These are phyloP conservation scores for Neurospora sp. DNA, from an alignment of 495 filamentous ascomycete species.

Conservation along the genomic window DNA sequence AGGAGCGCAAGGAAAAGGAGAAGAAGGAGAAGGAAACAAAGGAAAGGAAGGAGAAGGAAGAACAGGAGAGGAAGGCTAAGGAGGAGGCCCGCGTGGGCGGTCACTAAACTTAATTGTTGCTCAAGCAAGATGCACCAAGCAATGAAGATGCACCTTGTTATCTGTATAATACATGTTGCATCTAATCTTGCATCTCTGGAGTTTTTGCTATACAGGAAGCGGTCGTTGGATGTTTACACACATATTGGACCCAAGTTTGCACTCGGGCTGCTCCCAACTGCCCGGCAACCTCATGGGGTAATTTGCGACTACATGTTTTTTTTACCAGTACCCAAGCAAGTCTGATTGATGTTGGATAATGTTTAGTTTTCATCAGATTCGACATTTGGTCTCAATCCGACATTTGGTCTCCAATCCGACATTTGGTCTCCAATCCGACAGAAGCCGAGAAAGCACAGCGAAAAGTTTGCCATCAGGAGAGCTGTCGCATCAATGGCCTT, in stretches of 20 bases:
- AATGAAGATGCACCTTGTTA: background rate
- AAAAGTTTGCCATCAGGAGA: background rate
- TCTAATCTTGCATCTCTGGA: background rate
- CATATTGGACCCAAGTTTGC: background rate
- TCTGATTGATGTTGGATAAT: background rate
- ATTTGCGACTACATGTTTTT: background rate
- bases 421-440: background rate
- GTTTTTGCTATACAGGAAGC: background rate
- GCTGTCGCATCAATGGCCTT: background rate
- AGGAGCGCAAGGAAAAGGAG: conserved; percentile 4
- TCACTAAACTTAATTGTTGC: background rate
- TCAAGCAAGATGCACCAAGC: background rate
- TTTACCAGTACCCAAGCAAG: background rate
- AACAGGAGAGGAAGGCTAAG: conserved; percentile 3
- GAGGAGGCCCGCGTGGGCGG: background rate
- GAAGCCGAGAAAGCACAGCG: background rate
- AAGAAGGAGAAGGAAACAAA: conserved; percentile 1
- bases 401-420: too few species aligned
- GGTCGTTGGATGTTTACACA: background rate
- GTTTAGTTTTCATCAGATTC: background rate
- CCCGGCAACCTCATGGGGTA: too few species aligned
- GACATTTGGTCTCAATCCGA: background rate
- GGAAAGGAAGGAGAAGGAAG: conserved; percentile 3
- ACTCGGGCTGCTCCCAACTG: background rate
- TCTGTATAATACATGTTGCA: background rate